Evolutionary conservation across 768 basidiomycete species (phyloP).

Genomic region (Suillus decipiens): DNA sequence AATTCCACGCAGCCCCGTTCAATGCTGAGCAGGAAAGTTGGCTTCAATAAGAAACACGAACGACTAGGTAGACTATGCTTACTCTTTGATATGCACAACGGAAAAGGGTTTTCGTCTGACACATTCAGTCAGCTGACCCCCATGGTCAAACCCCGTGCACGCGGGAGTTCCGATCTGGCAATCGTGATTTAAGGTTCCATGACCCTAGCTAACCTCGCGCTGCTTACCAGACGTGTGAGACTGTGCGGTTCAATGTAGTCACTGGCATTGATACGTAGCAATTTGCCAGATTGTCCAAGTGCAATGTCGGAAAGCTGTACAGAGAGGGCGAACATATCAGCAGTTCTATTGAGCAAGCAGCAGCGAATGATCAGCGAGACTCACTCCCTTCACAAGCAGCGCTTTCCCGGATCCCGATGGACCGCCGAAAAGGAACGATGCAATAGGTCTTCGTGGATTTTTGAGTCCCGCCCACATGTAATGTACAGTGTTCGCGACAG

Average conservation of each 20-base stretch:
- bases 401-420: constrained; percentile 42
- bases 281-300: constrained; percentile 41
- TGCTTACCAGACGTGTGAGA: constrained; percentile 37
- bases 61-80: not conserved
- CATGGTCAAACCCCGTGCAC: constrained; percentile 44
- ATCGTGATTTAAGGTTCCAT: not conserved
- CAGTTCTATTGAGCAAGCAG: not conserved
- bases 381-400: constrained; percentile 40
- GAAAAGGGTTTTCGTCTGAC: constrained; percentile 42
- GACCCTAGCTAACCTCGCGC: not conserved
- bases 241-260: constrained; percentile 46
- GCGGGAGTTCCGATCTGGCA: constrained; percentile 31
- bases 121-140: constrained; percentile 45
- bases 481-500: constrained; percentile 48
- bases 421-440: constrained; percentile 46
- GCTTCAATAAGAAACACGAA: not conserved
- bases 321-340: not conserved
- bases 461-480: constrained; percentile 46
- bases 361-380: not conserved
- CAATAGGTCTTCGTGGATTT: constrained; percentile 44
- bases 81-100: constrained; percentile 30
- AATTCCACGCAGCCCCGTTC: constrained; percentile 46
- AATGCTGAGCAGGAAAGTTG: constrained; percentile 21
- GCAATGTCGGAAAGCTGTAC: constrained; percentile 41
- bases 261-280: constrained; percentile 46